Percentiles rank a stretch among this genome's conserved stretches.
These are phyloP conservation scores for Antonospora locustae DNA, from an alignment of 371 early-diverging fungal species.

Conservation along the genomic window DNA sequence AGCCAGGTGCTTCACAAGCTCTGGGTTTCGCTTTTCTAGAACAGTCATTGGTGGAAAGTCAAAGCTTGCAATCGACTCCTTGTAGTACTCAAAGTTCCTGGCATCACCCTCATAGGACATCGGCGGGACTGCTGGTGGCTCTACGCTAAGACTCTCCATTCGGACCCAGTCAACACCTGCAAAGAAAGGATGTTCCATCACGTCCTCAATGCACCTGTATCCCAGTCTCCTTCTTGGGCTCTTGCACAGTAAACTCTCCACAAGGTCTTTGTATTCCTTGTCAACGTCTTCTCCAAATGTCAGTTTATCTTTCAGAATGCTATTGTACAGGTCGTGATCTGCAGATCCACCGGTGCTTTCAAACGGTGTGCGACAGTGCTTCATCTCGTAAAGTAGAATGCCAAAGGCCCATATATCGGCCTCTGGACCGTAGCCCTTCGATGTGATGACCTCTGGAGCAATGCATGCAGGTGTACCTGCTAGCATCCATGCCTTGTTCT, in stretches of 20 bases:
- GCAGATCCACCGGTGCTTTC: conserved; percentile 48
- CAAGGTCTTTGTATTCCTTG: conserved; percentile 33
- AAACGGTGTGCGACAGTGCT: conserved; percentile 74
- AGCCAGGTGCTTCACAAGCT: no score
- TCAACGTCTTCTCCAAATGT: conserved; percentile 34
- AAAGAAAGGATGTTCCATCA: conserved; percentile 50
- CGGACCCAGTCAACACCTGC: conserved; percentile 33
- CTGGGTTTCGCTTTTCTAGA: no score
- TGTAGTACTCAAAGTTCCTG: background rate
- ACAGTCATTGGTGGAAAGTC: no score
- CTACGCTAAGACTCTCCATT: conserved; percentile 10
- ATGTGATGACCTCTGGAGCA: conserved; percentile 89
- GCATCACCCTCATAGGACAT: conserved; percentile 1
- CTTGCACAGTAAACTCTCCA: conserved; percentile 38
- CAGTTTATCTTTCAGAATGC: conserved; percentile 34
- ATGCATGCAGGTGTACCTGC: conserved; percentile 93
- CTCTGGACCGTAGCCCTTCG: conserved; percentile 75
- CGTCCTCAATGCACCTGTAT: conserved; percentile 37
- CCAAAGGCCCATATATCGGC: conserved; percentile 93
- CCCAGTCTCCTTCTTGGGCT: conserved; percentile 46
- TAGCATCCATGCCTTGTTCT: conserved; percentile 58
- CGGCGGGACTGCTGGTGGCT: conserved; percentile 44
- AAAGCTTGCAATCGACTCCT: no score
- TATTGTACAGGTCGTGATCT: conserved; percentile 43
- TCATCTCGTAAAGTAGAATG: conserved; percentile 82